Evolutionary conservation across 2,329 filamentous ascomycete species (phyloP).

Genomic region (Clonostachys chloroleuca): DNA sequence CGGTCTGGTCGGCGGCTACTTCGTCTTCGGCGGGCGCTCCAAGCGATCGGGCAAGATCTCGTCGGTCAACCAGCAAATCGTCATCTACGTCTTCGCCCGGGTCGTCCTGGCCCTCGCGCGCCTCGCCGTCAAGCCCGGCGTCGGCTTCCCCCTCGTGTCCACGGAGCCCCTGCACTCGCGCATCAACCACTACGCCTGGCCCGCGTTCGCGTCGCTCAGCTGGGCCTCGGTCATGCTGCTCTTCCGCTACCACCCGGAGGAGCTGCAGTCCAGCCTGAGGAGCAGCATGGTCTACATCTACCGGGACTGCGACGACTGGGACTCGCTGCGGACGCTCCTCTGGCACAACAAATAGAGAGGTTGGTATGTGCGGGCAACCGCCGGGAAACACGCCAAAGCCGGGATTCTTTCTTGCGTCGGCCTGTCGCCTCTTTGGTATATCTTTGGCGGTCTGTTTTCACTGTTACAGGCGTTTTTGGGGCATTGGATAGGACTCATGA

Average conservation of each 20-base stretch:
- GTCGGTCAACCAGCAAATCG: conserved; percentile 91
- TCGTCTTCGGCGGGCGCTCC: conserved; percentile 74
- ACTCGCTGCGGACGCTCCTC: conserved; percentile 76
- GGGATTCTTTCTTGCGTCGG: no score
- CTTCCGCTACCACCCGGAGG: conserved; percentile 88
- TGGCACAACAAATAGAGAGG: conserved; percentile 70
- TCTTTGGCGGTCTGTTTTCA: background rate
- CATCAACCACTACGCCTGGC: conserved; percentile 77
- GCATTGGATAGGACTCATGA: background rate
- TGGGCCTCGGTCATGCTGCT: conserved; percentile 96
- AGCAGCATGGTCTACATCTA: conserved; percentile 99
- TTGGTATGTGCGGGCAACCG: background rate
- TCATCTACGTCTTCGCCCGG: conserved; percentile 94
- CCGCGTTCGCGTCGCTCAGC: conserved; percentile 82
- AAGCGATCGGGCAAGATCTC: conserved; percentile 64
- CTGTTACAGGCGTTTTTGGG: background rate
- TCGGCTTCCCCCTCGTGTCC: conserved; percentile 45
- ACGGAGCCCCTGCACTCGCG: conserved; percentile 35
- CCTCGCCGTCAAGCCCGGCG: conserved; percentile 66
- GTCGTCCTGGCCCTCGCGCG: conserved; percentile 82
- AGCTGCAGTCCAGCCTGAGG: conserved; percentile 83
- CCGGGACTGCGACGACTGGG: conserved; percentile 83
- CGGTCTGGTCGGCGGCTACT: conserved; percentile 84
- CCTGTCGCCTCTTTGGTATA: no score
- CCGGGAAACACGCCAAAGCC: no score